Percentiles rank a stretch among this genome's conserved stretches.
phyloP scores from a whole-genome alignment of 2,329 filamentous ascomycete genomes.

The Xylariomycetidae sp. region DNA sequence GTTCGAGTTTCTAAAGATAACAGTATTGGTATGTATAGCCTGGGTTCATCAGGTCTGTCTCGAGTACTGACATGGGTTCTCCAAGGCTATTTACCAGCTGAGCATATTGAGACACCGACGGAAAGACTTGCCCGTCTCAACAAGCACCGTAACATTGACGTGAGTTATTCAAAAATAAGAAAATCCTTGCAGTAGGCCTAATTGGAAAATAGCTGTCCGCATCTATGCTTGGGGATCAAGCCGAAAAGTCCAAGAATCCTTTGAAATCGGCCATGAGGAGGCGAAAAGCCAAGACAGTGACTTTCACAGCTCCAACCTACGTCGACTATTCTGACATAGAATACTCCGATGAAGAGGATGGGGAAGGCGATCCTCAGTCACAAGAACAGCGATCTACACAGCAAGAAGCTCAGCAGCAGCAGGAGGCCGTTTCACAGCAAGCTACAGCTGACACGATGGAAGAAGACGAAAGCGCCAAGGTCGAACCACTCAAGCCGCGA shows the following conservation, averaged over 20 bases:
- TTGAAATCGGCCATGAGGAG: constrained; percentile 79
- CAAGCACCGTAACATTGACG: constrained; percentile 97
- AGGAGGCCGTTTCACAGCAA: constrained; percentile 24
- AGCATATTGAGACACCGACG: constrained; percentile 97
- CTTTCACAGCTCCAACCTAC: constrained; percentile 80
- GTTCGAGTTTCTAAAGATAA: constrained; percentile 96
- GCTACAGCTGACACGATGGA: constrained; percentile 26
- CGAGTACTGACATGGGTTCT: neutral
- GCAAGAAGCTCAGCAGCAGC: constrained; percentile 25
- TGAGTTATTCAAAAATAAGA: constrained; percentile 39
- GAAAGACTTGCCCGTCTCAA: constrained; percentile 90
- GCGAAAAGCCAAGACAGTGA: constrained; percentile 79
- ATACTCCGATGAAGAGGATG: constrained; percentile 74
- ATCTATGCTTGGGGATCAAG: constrained; percentile 57
- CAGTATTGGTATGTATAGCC: constrained; percentile 65
- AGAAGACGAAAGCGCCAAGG: constrained; percentile 49
- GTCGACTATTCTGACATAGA: constrained; percentile 85
- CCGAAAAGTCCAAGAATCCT: constrained; percentile 76
- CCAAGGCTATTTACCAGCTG: constrained; percentile 86
- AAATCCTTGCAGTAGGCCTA: no score
- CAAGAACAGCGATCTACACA: constrained; percentile 27
- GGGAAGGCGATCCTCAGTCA: constrained; percentile 41
- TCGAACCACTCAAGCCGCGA: constrained; percentile 51
- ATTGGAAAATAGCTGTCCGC: constrained; percentile 49
- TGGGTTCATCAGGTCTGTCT: neutral